phyloP scores from a whole-genome alignment of 1,284 basidiomycete genomes.

The Irpex rosettiformis region DNA sequence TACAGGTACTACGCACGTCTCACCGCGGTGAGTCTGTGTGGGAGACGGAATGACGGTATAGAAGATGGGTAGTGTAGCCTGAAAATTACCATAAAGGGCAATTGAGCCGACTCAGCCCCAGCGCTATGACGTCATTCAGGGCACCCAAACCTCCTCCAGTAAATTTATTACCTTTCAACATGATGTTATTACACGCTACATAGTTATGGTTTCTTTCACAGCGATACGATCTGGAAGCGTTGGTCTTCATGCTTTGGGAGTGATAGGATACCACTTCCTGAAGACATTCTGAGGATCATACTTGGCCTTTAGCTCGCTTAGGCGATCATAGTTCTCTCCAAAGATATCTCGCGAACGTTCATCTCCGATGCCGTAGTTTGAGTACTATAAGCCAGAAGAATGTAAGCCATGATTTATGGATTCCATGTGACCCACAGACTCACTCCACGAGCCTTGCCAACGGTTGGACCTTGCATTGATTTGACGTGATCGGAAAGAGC shows the following conservation, averaged over 20 bases:
- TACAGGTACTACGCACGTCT: too few species aligned
- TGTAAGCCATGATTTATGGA: background rate
- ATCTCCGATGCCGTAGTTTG: constrained; percentile 11
- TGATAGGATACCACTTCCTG: constrained; percentile 48
- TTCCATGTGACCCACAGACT: background rate
- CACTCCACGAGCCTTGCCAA: background rate
- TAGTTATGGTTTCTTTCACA: too few species aligned
- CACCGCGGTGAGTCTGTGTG: too few species aligned
- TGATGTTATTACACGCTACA: too few species aligned
- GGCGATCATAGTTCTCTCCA: constrained; percentile 40
- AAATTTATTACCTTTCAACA: too few species aligned
- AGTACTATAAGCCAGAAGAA: constrained; percentile 4
- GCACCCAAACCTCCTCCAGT: too few species aligned
- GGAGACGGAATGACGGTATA: too few species aligned
- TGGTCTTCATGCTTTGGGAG: constrained; percentile 9
- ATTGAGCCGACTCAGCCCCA: background rate
- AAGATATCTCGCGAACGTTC: constrained; percentile 30
- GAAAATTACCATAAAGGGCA: background rate
- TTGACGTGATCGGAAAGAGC: background rate
- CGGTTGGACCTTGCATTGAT: background rate
- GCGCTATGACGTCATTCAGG: background rate
- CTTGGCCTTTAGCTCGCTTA: constrained; percentile 47
- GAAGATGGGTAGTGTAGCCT: too few species aligned
- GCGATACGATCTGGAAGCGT: too few species aligned
- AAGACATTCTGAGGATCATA: constrained; percentile 53